Evolutionary conservation across 2,329 filamentous ascomycete species (phyloP), one percentile per base, ranked within the genome.

Genomic region (Paecilomyces variotii): DNA sequence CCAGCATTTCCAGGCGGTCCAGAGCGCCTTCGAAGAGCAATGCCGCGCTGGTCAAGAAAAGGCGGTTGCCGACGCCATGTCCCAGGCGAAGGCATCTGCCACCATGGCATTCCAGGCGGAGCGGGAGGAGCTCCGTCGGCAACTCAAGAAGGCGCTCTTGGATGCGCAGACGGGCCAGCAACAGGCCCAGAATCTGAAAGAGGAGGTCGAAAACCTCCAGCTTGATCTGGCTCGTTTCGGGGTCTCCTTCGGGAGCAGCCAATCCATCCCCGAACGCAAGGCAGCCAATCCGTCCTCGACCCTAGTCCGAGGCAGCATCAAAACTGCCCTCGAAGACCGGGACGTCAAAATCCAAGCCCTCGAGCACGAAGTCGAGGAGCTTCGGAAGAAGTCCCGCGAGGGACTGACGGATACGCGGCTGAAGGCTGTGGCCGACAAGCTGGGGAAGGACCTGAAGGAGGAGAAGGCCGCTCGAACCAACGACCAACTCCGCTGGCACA

Each of bases 211-310:
- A 1, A 35, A 19, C 14, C 60, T 66, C 7, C 58, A 66, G 39
- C 39, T 39, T n/a, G 63, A 61, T 5, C 55, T 64, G 49, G 49
- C 57, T 2, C 57, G 51, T 27, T 60, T 49, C 39, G 39, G 39
- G 50, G 59, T 59, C 39, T 19, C 19, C 4, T 28, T 19, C 54
- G 52, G 30, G 28, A 34, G 27, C 24, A n/a, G 53, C 1, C 60
- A 67, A 52, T 56, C 55, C 25, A 60, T 63, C 25, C 58, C 61
- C 28, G 63, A 63, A 51, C 59, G 59, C 4, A 60, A 59, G 3
- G 59, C 59, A 3, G 53, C 56, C 19, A 55, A 63, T 12, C 25
- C 56, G 28, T 59, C 57, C 2, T 64, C 61, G 4, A 59, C 60
- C 35, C 45, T 54, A 6, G 19, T 12, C 27, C 30, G 10, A 34